Evolutionary conservation across 805 yeast species (phyloP).

Genomic region (Candida suzukii): DNA sequence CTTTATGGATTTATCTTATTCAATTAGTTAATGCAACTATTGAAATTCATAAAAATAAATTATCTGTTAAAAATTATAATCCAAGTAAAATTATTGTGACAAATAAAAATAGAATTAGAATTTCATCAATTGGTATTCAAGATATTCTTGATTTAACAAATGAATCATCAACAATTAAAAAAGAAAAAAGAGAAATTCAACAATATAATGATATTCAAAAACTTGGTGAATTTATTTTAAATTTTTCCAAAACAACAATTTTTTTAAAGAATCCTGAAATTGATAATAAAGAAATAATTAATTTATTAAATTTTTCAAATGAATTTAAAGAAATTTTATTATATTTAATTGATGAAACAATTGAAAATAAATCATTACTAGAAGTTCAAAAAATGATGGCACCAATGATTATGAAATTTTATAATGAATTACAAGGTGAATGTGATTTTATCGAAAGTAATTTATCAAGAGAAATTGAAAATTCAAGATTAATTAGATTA

Average conservation of each 20-base stretch:
- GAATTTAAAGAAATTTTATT: slow-evolving; percentile 37
- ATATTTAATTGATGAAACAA: slow-evolving; percentile 26
- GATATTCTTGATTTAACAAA: slow-evolving; percentile 47
- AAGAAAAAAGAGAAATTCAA: slow-evolving; percentile 18
- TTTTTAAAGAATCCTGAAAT: slow-evolving; percentile 12
- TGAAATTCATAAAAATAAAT: slow-evolving; percentile 56
- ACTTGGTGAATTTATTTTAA: slow-evolving; percentile 56
- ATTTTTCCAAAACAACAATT: slow-evolving; percentile 36
- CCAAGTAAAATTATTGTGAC: slow-evolving; percentile 69
- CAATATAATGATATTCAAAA: slow-evolving; percentile 50
- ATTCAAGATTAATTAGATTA: slow-evolving; percentile 78
- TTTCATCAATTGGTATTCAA: slow-evolving; percentile 63
- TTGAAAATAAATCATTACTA: slow-evolving; percentile 13
- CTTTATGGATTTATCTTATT: slow-evolving; percentile 68
- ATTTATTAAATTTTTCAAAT: slow-evolving; percentile 31
- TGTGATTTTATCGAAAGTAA: slow-evolving; percentile 56
- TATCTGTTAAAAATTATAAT: slow-evolving; percentile 58
- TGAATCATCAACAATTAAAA: not conserved
- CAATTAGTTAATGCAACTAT: slow-evolving; percentile 68
- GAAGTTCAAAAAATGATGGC: slow-evolving; percentile 34
- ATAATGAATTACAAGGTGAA: slow-evolving; percentile 44
- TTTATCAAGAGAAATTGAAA: slow-evolving; percentile 72
- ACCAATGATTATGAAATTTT: slow-evolving; percentile 35
- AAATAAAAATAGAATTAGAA: slow-evolving; percentile 59
- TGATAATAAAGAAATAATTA: slow-evolving; percentile 16